Conservation (phyloP, 2,329 filamentous ascomycete species). For the Cytospora paraplurivora region DNA sequence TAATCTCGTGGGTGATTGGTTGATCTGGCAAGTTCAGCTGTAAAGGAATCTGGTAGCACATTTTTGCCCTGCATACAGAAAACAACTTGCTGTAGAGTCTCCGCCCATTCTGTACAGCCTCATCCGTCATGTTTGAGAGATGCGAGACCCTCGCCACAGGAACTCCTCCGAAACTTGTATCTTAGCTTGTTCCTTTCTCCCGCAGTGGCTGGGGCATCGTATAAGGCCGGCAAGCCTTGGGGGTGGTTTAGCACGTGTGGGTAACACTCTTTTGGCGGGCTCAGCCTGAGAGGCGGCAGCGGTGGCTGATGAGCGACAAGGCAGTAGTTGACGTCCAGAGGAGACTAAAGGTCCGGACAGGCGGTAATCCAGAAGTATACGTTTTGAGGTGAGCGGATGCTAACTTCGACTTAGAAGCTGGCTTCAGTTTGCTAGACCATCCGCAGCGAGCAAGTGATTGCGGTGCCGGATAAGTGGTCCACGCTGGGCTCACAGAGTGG, state of each 20-base stretch:
- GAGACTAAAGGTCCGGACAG: background rate
- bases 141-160: background rate
- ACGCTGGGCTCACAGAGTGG: background rate
- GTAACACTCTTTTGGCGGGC: background rate
- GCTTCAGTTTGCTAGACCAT: background rate
- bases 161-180: background rate
- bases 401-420: background rate
- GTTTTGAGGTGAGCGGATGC: background rate
- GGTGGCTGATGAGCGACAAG: constrained; percentile 2
- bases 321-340: background rate
- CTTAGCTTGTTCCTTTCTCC: background rate
- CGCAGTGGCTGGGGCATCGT: background rate
- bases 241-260: background rate
- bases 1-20: background rate
- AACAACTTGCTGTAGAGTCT: constrained; percentile 8
- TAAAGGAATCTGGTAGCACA: constrained; percentile 16
- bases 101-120: constrained; percentile 9
- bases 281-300: constrained; percentile 11
- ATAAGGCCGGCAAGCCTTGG: background rate
- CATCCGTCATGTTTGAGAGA: constrained; percentile 4
- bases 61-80: background rate
- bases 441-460: background rate
- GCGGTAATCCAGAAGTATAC: background rate
- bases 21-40: background rate
- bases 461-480: background rate